Evolutionary conservation across 129 eudicot genomes (phyloP).

Genomic region (Oenanthe sinensis): DNA sequence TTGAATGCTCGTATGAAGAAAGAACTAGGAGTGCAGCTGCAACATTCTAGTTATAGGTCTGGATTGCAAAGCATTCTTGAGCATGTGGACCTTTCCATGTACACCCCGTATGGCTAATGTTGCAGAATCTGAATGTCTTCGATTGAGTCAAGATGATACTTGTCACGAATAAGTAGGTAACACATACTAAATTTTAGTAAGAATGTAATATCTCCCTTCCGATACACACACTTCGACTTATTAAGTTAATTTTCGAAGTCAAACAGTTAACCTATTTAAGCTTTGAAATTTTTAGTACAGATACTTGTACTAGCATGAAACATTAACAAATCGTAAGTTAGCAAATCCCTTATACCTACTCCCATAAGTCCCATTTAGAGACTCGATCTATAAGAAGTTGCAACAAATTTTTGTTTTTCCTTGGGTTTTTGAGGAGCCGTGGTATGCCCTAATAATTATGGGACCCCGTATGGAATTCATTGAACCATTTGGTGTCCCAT

Average conservation of each 20-base stretch:
- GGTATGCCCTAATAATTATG: too few species aligned
- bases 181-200: neutral
- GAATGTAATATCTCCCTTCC: neutral
- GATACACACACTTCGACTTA: neutral
- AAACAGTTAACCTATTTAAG: neutral
- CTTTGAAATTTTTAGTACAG: neutral
- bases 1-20: conserved; percentile 55
- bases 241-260: neutral
- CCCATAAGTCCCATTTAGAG: too few species aligned
- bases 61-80: conserved; percentile 65
- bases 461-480: too few species aligned
- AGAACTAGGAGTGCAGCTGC: conserved; percentile 60
- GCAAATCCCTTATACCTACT: too few species aligned
- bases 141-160: neutral
- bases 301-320: neutral
- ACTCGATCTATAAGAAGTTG: too few species aligned
- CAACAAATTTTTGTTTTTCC: too few species aligned
- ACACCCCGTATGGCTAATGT: conserved; percentile 9
- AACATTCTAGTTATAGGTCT: conserved; percentile 59
- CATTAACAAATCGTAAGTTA: neutral
- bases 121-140: conserved; percentile 7
- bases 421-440: too few species aligned
- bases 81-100: conserved; percentile 25
- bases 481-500: too few species aligned
- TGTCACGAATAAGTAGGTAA: neutral